These are phyloP conservation scores for Salmacisia buchloeana DNA, from an alignment of 1,284 basidiomycete species.

Conservation along the genomic window DNA sequence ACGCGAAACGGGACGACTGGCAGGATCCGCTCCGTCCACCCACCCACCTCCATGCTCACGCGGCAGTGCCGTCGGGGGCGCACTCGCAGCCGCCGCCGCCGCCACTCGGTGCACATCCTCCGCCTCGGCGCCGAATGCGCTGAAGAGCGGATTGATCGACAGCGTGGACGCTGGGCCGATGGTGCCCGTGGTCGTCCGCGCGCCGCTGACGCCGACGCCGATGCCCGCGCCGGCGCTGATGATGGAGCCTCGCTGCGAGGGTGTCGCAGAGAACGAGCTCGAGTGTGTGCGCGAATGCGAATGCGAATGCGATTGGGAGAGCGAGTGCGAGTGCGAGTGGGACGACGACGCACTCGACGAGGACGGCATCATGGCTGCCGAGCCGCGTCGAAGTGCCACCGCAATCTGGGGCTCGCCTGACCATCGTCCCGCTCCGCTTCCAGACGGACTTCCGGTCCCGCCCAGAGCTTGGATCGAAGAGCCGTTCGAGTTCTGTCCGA, in stretches of 20 bases:
- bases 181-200: too few species aligned
- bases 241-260: too few species aligned
- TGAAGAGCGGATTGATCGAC: neutral
- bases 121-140: neutral
- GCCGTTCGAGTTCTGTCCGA: too few species aligned
- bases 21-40: neutral
- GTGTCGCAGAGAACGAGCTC: too few species aligned
- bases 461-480: too few species aligned
- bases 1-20: neutral
- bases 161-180: neutral
- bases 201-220: too few species aligned
- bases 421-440: neutral
- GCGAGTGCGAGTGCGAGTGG: too few species aligned
- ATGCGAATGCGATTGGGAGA: too few species aligned
- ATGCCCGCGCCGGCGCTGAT: too few species aligned
- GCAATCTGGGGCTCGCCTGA: conserved; percentile 7
- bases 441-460: neutral
- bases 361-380: too few species aligned
- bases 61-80: neutral
- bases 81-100: neutral
- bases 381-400: neutral
- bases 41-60: neutral
- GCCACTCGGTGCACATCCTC: conserved; percentile 1
- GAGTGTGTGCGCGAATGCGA: too few species aligned
- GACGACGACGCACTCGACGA: too few species aligned